These are phyloP conservation scores for Limnomonas spitsbergensis DNA, from an alignment of 139 green algal genomes.

Conservation along the genomic window DNA sequence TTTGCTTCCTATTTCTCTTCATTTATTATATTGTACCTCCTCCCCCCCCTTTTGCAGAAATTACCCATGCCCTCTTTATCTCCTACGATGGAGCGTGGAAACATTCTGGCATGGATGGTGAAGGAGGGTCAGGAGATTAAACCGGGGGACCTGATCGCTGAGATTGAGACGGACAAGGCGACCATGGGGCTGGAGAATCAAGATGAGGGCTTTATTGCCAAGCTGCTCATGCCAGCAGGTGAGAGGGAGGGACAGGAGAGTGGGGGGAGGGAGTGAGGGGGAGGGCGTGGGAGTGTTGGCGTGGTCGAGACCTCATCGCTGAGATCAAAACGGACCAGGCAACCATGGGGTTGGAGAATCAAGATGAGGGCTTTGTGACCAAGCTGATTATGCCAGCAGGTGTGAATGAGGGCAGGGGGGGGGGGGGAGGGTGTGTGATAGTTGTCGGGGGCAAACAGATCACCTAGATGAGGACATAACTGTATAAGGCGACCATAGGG, in stretches of 20 bases:
- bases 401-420: no score
- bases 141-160: slow-evolving; percentile 70
- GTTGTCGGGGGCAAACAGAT: no score
- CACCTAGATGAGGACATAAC: no score
- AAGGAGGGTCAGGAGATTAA: slow-evolving; percentile 57
- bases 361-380: slow-evolving; percentile 79
- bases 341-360: slow-evolving; percentile 54
- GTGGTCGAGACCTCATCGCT: no score
- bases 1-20: no score
- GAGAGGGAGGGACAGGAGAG: no score
- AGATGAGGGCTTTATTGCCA: slow-evolving; percentile 79
- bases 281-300: no score
- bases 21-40: no score
- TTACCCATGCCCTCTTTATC: slow-evolving; percentile 80
- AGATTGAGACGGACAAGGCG: slow-evolving; percentile 95
- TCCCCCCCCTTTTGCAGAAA: background rate
- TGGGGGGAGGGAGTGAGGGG: no score
- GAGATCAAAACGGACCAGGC: slow-evolving; percentile 96
- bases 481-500: no score
- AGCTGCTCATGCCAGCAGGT: slow-evolving; percentile 38
- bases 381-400: slow-evolving; percentile 41
- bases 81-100: slow-evolving; percentile 85
- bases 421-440: no score
- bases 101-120: slow-evolving; percentile 61
- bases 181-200: slow-evolving; percentile 57